Percentiles rank a stretch among this genome's conserved stretches.
Evolutionary conservation across 169 alveolate genomes (phyloP).

Genomic region (Cryptosporidium parvum): DNA sequence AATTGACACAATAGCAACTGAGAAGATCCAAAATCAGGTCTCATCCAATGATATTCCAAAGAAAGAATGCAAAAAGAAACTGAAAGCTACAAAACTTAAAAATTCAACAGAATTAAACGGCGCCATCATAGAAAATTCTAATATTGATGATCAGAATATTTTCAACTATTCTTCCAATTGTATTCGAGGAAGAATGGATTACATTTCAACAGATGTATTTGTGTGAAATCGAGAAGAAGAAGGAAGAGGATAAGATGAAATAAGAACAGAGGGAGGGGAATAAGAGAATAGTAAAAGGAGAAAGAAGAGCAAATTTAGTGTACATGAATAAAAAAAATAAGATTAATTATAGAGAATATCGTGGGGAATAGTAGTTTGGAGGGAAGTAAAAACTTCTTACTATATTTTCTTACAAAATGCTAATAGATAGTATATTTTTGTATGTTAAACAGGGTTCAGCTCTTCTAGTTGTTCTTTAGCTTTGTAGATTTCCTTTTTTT

Average conservation of each 20-base stretch:
- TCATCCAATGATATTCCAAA: neutral
- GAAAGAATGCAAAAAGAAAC: slow-evolving; percentile 20
- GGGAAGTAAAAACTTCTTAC: neutral
- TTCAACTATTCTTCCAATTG: slow-evolving; percentile 55
- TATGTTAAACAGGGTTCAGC: neutral
- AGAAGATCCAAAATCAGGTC: neutral
- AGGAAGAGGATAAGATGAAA: neutral
- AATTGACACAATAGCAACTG: neutral
- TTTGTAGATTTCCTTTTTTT: neutral
- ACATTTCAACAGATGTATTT: slow-evolving; percentile 55
- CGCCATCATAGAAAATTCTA: neutral
- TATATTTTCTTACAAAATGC: neutral
- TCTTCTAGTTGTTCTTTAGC: neutral
- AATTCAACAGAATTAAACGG: neutral
- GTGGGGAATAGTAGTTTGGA: neutral
- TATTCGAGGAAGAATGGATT: slow-evolving; percentile 63
- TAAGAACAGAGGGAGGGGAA: neutral
- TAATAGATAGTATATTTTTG: too few species aligned
- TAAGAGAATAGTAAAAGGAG: neutral
- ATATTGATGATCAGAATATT: neutral
- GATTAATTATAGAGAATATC: neutral
- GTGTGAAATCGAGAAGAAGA: neutral
- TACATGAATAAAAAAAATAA: too few species aligned
- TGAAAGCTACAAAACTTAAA: neutral
- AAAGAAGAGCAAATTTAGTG: neutral